Conservation (phyloP, 169 alveolate genomes). For the Amoebophrya sp. region DNA sequence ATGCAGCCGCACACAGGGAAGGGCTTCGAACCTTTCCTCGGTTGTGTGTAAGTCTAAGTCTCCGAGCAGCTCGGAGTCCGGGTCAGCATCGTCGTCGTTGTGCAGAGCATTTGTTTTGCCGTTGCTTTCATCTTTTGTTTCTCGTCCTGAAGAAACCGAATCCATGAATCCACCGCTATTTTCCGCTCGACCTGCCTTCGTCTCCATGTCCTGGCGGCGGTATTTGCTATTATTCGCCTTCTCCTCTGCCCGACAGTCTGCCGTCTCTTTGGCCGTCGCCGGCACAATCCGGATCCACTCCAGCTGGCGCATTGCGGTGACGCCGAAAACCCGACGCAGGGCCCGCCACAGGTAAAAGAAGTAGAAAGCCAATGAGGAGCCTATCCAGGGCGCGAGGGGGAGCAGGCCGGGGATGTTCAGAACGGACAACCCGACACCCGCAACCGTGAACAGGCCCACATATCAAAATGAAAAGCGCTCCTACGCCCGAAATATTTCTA, state of each 20-base stretch:
- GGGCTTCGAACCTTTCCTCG: background rate
- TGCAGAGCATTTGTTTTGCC: too few species aligned
- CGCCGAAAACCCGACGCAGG: background rate
- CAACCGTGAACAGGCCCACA: background rate
- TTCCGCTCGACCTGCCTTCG: too few species aligned
- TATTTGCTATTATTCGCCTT: too few species aligned
- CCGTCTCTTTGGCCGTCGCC: background rate
- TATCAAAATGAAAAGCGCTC: background rate
- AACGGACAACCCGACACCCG: background rate
- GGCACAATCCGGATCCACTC: background rate
- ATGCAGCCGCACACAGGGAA: background rate
- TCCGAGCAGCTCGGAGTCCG: background rate
- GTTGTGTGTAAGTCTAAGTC: background rate
- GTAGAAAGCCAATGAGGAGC: background rate
- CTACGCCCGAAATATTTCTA: background rate
- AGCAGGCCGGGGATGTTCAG: background rate
- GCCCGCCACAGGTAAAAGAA: background rate
- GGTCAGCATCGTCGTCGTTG: background rate
- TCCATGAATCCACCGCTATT: too few species aligned
- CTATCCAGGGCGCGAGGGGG: background rate
- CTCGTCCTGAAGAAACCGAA: too few species aligned
- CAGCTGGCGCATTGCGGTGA: background rate
- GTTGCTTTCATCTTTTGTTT: too few species aligned
- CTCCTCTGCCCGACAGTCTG: too few species aligned
- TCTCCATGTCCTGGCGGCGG: too few species aligned